Evolutionary conservation across 495 filamentous ascomycete species (phyloP).

Genomic region (Lasiosphaeria hispida): DNA sequence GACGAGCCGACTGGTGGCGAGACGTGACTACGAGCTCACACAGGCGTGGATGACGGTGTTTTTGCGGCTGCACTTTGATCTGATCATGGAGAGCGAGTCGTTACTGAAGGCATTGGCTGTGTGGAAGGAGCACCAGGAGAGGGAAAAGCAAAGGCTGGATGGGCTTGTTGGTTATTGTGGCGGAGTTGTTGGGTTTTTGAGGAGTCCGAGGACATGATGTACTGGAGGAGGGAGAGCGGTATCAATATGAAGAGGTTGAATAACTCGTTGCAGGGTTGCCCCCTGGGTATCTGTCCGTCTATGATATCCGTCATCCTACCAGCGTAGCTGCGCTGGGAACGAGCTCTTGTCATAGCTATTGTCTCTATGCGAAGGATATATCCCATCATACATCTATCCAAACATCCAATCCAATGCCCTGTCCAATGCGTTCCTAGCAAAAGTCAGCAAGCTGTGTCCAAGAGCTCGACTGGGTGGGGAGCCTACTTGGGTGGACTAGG

Average conservation of each 20-base stretch:
- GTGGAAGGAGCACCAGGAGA: conserved; percentile 67
- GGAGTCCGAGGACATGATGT: conserved; percentile 55
- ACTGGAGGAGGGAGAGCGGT: no score
- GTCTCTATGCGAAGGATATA: not conserved
- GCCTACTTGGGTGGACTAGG: conserved; percentile 56
- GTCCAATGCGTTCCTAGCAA: conserved; percentile 24
- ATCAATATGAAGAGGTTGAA: no score
- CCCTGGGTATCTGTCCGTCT: no score
- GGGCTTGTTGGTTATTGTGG: conserved; percentile 79
- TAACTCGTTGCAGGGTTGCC: no score
- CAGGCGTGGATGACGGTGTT: conserved; percentile 98
- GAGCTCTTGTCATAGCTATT: no score
- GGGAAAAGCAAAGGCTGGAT: conserved; percentile 67
- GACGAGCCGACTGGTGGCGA: conserved; percentile 60
- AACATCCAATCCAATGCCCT: conserved; percentile 27
- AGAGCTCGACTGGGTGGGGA: not conserved
- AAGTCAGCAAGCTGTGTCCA: conserved; percentile 4
- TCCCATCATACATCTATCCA: conserved; percentile 18
- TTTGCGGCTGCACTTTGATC: conserved; percentile 65
- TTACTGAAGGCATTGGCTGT: conserved; percentile 50
- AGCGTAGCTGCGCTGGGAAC: no score
- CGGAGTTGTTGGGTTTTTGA: conserved; percentile 84
- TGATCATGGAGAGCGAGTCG: conserved; percentile 41
- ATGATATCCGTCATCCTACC: no score
- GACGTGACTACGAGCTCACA: conserved; percentile 84